Conservation (phyloP, 805 yeast genomes). For the Yarrowia keelungensis region DNA sequence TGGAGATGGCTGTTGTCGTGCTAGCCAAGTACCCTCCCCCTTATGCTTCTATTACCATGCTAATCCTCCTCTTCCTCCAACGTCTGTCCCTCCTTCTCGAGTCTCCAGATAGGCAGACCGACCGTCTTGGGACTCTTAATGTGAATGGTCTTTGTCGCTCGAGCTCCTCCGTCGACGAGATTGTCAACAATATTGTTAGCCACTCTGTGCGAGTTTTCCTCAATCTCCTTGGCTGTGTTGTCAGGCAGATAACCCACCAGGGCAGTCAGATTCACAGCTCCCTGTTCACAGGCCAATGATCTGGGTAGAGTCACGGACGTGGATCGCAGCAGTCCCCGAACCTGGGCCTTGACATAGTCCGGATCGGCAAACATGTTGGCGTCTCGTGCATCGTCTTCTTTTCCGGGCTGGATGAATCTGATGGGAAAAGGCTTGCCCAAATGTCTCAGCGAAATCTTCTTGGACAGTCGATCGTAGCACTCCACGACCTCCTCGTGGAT, state of each 20-base stretch:
- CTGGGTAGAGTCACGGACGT: constrained; percentile 67
- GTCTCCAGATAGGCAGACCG: constrained; percentile 58
- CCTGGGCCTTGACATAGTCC: constrained; percentile 66
- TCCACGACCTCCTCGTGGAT: constrained; percentile 55
- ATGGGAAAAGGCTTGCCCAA: constrained; percentile 22
- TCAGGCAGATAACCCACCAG: constrained; percentile 53
- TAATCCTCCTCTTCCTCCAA: constrained; percentile 7
- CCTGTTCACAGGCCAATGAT: constrained; percentile 68
- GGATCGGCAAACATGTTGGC: constrained; percentile 60
- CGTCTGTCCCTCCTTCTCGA: constrained; percentile 19
- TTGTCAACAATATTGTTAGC: constrained; percentile 57
- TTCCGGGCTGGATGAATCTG: constrained; percentile 35
- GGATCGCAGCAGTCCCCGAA: constrained; percentile 67
- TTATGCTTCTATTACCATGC: background rate
- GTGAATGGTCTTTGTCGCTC: constrained; percentile 56
- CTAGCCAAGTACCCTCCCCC: too few species aligned
- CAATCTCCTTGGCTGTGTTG: constrained; percentile 54
- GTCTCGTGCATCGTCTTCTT: constrained; percentile 46
- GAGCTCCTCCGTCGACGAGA: constrained; percentile 61
- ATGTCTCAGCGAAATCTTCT: constrained; percentile 26
- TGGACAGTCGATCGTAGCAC: constrained; percentile 23
- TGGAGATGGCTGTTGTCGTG: too few species aligned
- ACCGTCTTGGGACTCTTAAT: constrained; percentile 72
- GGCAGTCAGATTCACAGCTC: constrained; percentile 51
- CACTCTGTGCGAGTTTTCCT: constrained; percentile 62